Evolutionary conservation across 2,329 filamentous ascomycete genomes (phyloP), one percentile per base, ranked within the genome.

Genomic region (Blastomyces percursus): DNA sequence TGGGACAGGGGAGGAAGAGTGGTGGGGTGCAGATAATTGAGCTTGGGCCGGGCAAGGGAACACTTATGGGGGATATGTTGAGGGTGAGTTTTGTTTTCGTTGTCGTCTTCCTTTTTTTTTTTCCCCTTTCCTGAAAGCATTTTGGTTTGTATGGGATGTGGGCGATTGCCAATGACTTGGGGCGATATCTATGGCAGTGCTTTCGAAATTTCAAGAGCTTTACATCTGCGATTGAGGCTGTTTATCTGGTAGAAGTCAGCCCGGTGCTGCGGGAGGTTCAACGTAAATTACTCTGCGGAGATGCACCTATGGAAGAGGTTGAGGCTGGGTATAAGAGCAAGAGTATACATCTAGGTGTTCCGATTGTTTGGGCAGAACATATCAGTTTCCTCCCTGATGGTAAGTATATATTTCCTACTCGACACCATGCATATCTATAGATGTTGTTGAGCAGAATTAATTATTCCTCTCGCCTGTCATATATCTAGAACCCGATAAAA

Each of bases 211-310:
- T 97, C 77, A 89, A 89, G 64, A 80, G 81, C 52, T 87, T 97
- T 75, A 83, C 86, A 2, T 82, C 83, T 35, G 88, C 86, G 67
- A 85, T 97, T 64, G 89, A 96, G 63, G 83, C 86, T n/a, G 85
- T 99, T 55, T 96, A 96, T 76, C 84, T 99, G 75, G 89, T 99
- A 11, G 94, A 99, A 77, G 91, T 93, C n/a, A 96, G 92, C 71
- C 82, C 86, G 19, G 84, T 89, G 48, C 80, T 99, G 19, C 82
- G 91, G 63, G 79, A 85, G 62, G 80, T 90, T 8, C 94, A 99
- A 75, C 90, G 89, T 72, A 82, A 86, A 67, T 81, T 94, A 14
- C 85, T 99, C 11, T 96, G 92, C 69, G 91, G 89, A 5, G 82
- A 82, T 21, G 82, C 86, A 12, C 77, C 81, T 0, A 82, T 91